These are phyloP conservation scores for Urtica urens DNA, from an alignment of 306 rosid species.

Conservation along the genomic window DNA sequence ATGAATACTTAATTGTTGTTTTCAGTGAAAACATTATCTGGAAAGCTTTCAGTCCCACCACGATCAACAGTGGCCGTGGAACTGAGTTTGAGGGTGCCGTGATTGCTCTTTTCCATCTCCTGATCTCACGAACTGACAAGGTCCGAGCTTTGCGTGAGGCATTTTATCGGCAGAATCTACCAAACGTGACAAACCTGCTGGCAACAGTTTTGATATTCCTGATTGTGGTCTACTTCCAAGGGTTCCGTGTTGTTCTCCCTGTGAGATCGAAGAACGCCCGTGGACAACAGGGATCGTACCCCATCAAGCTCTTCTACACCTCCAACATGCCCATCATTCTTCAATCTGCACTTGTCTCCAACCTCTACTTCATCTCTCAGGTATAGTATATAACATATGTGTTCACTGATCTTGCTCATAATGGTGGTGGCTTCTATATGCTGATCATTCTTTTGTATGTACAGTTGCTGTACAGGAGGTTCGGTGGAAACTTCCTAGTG, in stretches of 20 bases:
- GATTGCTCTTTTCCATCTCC: conserved; percentile 69
- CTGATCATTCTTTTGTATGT: conserved; percentile 15
- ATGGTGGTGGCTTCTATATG: no score
- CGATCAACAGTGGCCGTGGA: conserved; percentile 87
- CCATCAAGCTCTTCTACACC: conserved; percentile 84
- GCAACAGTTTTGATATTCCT: conserved; percentile 75
- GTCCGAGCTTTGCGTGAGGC: conserved; percentile 84
- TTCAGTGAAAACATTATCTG: conserved; percentile 86
- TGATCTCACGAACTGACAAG: conserved; percentile 71
- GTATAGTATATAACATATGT: no score
- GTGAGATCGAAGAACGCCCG: conserved; percentile 86
- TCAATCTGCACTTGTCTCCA: conserved; percentile 88
- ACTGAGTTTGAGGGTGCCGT: conserved; percentile 93
- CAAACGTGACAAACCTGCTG: conserved; percentile 78
- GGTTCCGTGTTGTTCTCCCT: conserved; percentile 87
- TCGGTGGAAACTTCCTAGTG: conserved; percentile 69
- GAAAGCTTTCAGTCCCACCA: conserved; percentile 93
- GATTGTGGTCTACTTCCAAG: conserved; percentile 83
- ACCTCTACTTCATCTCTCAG: conserved; percentile 89
- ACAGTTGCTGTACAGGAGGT: conserved; percentile 67
- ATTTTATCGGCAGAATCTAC: conserved; percentile 83
- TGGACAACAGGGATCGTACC: conserved; percentile 91
- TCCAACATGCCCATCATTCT: conserved; percentile 98
- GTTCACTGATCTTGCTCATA: no score
- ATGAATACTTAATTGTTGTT: no score